Base-by-base conservation (phyloP, 2,329 filamentous ascomycete species). In the Hypoxylon sp. region DNA sequence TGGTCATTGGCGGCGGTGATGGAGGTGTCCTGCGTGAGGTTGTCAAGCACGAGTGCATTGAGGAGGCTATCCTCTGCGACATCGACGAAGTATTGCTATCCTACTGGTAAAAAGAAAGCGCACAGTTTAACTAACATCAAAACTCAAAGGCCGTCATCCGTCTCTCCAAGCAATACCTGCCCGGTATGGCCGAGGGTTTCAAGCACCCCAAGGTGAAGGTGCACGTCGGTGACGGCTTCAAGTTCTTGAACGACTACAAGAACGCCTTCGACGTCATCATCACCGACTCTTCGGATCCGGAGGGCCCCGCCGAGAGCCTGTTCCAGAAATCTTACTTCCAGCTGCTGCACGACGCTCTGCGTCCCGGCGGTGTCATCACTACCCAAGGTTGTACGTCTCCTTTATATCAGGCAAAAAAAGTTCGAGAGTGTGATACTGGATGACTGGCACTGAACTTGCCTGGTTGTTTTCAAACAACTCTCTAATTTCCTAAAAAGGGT, bases 271-370 rank as follows among this genome's bases (percentile, higher is more conserved):
- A 99, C 80, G 94, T 99, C 79, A 99, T 99, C 86, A 98, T 99
- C 86, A 99, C 96, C 77, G 96, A 99, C 85, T 97, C 93, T 74
- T 97, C 93, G 69, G 96, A 99, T 81, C 96, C 96, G 61, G 96
- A 98, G 81, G 96, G 96, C 72, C 96, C 96, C 32, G 96, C 96
- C 75, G 94, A 98, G 89, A 91, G 89, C 77, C 89, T 99, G 73
- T 99, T 99, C 91, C 89, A 98, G 89, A 98, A 98, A 88, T 91
- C 94, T 69, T 99, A 99, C 89, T 99, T 98, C 83, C 87, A 98
- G 87, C 90, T 99, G 75, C 89, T 99, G 70, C 87, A 91, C 81
- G 92, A 91, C 78, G 96, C 96, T 76, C 90, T 98, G 76, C 90
- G 93, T 74, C 93, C 97, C 78, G 95, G 94, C 83, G 96, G 96